Evolutionary conservation across 139 green algal genomes (phyloP).

Genomic region (Parachlorella kessleri): DNA sequence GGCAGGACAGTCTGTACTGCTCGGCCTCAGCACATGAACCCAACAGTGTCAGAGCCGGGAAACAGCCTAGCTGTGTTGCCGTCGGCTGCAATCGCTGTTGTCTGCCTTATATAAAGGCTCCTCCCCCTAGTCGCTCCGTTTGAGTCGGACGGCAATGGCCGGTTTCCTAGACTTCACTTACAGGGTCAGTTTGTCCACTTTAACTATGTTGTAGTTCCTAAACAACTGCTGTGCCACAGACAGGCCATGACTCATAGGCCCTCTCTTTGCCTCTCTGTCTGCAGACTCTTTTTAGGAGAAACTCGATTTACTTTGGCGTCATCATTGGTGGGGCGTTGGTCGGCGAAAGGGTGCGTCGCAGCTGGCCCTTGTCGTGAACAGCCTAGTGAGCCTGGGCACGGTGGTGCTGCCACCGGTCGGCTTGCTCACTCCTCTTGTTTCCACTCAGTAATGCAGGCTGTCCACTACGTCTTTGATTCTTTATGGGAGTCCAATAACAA

Average conservation of each 20-base stretch:
- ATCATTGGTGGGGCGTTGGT: conserved; percentile 41
- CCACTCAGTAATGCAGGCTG: conserved; percentile 20
- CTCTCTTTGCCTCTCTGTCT: background rate
- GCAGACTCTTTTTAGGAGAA: conserved; percentile 44
- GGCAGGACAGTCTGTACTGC: too few species aligned
- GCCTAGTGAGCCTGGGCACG: background rate
- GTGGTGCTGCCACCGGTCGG: background rate
- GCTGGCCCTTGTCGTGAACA: background rate
- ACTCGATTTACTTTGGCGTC: conserved; percentile 43
- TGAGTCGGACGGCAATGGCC: too few species aligned
- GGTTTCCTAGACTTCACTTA: background rate
- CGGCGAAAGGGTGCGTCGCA: conserved; percentile 35
- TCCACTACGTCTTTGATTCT: conserved; percentile 23
- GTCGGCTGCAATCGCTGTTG: too few species aligned
- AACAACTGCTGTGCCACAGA: background rate
- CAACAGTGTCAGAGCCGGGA: too few species aligned
- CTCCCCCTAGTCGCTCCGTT: too few species aligned
- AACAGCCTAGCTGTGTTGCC: too few species aligned
- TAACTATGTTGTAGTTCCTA: background rate
- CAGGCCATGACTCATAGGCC: background rate
- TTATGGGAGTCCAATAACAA: conserved; percentile 54
- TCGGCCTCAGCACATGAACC: too few species aligned
- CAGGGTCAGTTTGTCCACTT: background rate
- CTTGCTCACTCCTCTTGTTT: background rate
- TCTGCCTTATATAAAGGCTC: too few species aligned